phyloP scores from a whole-genome alignment of 495 filamentous ascomycete species.

The Usnea hakonensis region DNA sequence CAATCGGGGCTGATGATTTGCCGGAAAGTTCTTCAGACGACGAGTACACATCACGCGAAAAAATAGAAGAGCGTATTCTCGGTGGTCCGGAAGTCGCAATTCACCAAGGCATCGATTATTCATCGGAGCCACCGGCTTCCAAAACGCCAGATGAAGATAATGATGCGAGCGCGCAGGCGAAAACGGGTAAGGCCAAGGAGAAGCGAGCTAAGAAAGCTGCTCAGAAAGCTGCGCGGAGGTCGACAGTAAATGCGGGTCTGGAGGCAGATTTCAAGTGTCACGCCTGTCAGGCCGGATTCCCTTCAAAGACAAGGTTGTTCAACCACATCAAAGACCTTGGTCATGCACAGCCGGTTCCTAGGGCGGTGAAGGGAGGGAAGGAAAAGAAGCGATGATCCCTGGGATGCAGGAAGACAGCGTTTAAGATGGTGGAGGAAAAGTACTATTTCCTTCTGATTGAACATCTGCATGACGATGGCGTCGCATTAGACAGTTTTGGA shows the following conservation, averaged over 20 bases:
- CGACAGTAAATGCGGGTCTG: constrained; percentile 23
- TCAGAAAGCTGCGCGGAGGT: constrained; percentile 54
- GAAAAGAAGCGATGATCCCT: constrained; percentile 30
- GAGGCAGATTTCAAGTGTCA: constrained; percentile 43
- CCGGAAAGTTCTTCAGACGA: constrained; percentile 24
- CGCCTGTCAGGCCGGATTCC: constrained; percentile 52
- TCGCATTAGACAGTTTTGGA: not conserved
- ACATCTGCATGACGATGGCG: constrained; percentile 10
- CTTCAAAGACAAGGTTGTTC: constrained; percentile 64
- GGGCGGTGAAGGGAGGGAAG: constrained; percentile 23
- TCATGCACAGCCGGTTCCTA: constrained; percentile 48
- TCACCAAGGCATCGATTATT: not conserved
- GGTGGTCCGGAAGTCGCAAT: not conserved
- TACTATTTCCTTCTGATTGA: not conserved
- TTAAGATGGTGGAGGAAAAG: not conserved
- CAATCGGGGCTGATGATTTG: not conserved
- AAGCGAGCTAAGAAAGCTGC: constrained; percentile 78
- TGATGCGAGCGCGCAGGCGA: constrained; percentile 32
- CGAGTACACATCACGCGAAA: constrained; percentile 43
- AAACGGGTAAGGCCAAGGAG: constrained; percentile 79
- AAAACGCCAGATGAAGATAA: constrained; percentile 21
- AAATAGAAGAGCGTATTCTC: constrained; percentile 32
- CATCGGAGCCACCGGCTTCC: constrained; percentile 26
- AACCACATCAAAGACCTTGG: constrained; percentile 58
- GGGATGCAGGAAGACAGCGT: not conserved